Evolutionary conservation across 73 alveolate species (phyloP).

Genomic region (Paramecium primaurelia): DNA sequence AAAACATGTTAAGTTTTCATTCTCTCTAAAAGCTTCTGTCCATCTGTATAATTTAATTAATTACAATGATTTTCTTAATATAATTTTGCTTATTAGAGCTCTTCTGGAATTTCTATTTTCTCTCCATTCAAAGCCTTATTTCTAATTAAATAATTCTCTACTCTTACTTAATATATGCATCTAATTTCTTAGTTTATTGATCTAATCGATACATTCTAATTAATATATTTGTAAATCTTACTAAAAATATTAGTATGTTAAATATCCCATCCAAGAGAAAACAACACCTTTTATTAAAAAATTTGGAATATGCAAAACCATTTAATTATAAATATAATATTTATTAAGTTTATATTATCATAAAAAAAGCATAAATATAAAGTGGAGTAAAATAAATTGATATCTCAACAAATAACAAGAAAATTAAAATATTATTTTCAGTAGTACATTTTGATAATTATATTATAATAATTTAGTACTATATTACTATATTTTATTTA

Average conservation of each 20-base stretch:
- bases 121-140: neutral
- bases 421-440: too few relatives aligned
- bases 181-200: neutral
- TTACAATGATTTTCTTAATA: neutral
- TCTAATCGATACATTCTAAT: neutral
- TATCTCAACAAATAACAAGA: too few relatives aligned
- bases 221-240: neutral
- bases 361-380: too few relatives aligned
- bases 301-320: slow-evolving; percentile 13
- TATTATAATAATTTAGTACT: neutral
- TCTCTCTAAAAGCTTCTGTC: neutral
- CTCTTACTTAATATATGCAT: neutral
- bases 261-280: slow-evolving; percentile 34
- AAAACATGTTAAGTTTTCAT: slow-evolving; percentile 5
- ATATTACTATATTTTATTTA: neutral
- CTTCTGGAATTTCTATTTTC: neutral
- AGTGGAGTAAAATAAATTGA: too few relatives aligned
- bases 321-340: neutral
- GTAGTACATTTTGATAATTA: neutral
- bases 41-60: neutral
- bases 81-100: neutral
- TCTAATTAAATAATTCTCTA: neutral
- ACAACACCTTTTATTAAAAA: slow-evolving; percentile 15
- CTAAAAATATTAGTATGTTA: neutral
- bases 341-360: neutral